phyloP scores from a whole-genome alignment of 108 stramenopile species.

The Aureococcus anophagefferens region DNA sequence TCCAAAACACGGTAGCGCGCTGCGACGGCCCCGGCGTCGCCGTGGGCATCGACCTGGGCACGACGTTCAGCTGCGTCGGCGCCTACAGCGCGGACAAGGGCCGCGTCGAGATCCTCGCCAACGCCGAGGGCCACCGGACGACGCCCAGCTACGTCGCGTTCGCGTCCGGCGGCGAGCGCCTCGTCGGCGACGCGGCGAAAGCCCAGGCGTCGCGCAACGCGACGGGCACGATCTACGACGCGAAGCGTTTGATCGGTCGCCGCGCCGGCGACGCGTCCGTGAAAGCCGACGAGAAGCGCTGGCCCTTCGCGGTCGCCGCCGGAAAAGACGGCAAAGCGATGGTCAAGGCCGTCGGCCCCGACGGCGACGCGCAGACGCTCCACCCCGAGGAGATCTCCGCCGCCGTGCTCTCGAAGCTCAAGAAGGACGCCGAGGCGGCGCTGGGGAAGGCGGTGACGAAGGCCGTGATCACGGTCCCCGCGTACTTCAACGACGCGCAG shows the following conservation, averaged over 20 bases:
- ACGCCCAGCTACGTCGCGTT: slow-evolving; percentile 97
- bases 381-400: slow-evolving; percentile 7
- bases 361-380: background rate
- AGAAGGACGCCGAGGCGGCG: background rate
- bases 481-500: slow-evolving; percentile 61
- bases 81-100: slow-evolving; percentile 95
- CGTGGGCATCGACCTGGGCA: slow-evolving; percentile 80
- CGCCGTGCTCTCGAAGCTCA: slow-evolving; percentile 1
- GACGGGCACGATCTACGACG: slow-evolving; percentile 90
- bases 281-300: slow-evolving; percentile 50
- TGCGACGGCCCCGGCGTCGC: slow-evolving; percentile 78
- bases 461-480: slow-evolving; percentile 19
- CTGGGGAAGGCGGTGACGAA: background rate
- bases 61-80: slow-evolving; percentile 96
- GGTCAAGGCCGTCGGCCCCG: background rate
- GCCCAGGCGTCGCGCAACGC: slow-evolving; percentile 61
- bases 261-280: slow-evolving; percentile 39
- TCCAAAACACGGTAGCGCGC: too few relatives aligned
- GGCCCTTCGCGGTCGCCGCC: slow-evolving; percentile 48
- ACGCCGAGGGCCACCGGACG: slow-evolving; percentile 98
- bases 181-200: slow-evolving; percentile 57
- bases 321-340: slow-evolving; percentile 37
- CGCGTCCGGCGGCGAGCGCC: slow-evolving; percentile 35
- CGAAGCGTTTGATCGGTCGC: slow-evolving; percentile 81
- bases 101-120: slow-evolving; percentile 92